These are phyloP conservation scores for Sclerotinia borealis DNA, from an alignment of 2,329 filamentous ascomycete species.

Conservation along the genomic window DNA sequence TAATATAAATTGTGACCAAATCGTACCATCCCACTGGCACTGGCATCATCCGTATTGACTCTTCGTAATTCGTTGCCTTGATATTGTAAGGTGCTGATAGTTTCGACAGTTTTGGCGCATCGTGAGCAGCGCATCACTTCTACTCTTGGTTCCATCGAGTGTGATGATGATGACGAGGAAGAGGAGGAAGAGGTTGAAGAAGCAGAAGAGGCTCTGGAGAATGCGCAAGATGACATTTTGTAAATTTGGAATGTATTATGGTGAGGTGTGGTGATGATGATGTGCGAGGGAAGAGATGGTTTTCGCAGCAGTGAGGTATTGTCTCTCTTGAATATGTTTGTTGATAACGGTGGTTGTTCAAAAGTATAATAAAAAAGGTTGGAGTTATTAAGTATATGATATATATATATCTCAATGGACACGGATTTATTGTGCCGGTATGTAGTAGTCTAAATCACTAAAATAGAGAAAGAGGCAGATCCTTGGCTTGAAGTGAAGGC, in stretches of 20 bases:
- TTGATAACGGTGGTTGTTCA: neutral
- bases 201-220: conserved; percentile 19
- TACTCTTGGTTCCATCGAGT: conserved; percentile 33
- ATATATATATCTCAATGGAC: neutral
- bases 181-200: conserved; percentile 18
- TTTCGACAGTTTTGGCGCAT: conserved; percentile 54
- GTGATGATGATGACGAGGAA: conserved; percentile 19
- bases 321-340: neutral
- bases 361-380: neutral
- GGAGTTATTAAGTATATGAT: neutral
- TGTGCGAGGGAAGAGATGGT: conserved; percentile 3
- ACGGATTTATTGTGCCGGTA: neutral
- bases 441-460: neutral
- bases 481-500: conserved; percentile 4
- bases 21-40: conserved; percentile 55
- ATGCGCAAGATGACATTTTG: neutral
- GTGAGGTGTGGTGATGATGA: neutral
- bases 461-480: conserved; percentile 7
- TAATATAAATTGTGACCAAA: conserved; percentile 63
- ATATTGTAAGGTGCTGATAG: conserved; percentile 39
- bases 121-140: conserved; percentile 58
- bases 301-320: neutral
- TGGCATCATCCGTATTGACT: conserved; percentile 47
- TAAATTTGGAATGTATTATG: neutral
- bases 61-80: conserved; percentile 16